Evolutionary conservation across 1,284 basidiomycete species (phyloP), one percentile per base, ranked within the genome.

Genomic region (Cryptococcus maquisensis): DNA sequence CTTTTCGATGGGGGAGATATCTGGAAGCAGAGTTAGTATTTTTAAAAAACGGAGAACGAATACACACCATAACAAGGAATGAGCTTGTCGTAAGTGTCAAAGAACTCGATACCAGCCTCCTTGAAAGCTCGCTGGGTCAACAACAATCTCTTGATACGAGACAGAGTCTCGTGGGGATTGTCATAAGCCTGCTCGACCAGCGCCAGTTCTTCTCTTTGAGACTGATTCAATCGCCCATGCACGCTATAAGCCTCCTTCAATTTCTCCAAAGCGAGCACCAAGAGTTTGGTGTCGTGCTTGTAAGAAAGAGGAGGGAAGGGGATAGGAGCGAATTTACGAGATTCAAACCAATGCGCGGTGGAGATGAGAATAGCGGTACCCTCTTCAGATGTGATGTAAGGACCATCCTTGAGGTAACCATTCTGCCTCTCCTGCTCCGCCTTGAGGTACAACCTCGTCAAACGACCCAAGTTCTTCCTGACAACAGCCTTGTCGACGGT

Each of bases 211-310:
- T 98, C 94, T 69, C 93, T 85, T 75, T 98, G 94, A 36, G 89
- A 93, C 75, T 96, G 93, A 72, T 97, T 97, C 45, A 98, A 79
- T 62, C 94, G 89, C 46, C 87, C 93, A 77, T 98, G 94, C 41
- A 98, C 94, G n/a, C 87, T 91, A 77, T 98, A 97, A 6, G 94
- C 94, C 77, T 97, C 94, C 79, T 98, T 97, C 68, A 97, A 78
- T 76, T 95, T 96, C 79, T 97, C 94, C 28, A 98, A 82, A 0
- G 93, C 93, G 37, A 97, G 81, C 4, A 98, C 93, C 28, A 97
- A 81, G 50, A 98, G 80, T 76, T 97, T 97, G 39, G 94, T 97
- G 75, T 97, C 94, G 68, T 97, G 94, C 79, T 97, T 97, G 79
- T 98, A 97, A 39, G 91, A 95, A 36, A 98, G 79, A 4, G 94